These are phyloP conservation scores for Scleroderma bovista DNA, from an alignment of 768 basidiomycete genomes.

Conservation along the genomic window DNA sequence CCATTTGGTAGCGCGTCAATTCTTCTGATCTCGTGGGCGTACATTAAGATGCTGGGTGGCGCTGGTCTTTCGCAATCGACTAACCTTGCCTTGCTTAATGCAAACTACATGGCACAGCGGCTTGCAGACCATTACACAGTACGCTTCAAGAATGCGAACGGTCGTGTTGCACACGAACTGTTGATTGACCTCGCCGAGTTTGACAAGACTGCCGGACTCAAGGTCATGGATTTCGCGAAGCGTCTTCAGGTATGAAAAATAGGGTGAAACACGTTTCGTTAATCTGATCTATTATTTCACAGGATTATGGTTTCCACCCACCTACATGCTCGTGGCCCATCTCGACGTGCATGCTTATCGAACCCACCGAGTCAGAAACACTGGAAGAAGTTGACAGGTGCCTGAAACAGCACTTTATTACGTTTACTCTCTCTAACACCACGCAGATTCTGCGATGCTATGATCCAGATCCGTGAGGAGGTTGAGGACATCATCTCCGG, in stretches of 20 bases:
- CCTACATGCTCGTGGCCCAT: constrained; percentile 99
- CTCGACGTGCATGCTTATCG: constrained; percentile 94
- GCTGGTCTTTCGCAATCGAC: constrained; percentile 81
- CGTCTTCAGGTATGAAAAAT: constrained; percentile 69
- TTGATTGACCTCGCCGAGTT: constrained; percentile 95
- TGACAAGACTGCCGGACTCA: constrained; percentile 81
- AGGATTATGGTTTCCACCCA: constrained; percentile 93
- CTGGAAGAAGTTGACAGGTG: constrained; percentile 88
- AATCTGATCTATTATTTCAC: neutral
- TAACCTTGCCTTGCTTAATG: constrained; percentile 84
- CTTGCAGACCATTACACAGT: constrained; percentile 81
- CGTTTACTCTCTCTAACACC: neutral
- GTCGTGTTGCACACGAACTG: constrained; percentile 92
- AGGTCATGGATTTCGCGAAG: constrained; percentile 96
- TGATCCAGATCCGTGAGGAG: constrained; percentile 94
- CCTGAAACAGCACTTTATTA: constrained; percentile 6
- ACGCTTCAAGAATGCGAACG: constrained; percentile 86
- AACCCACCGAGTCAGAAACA: constrained; percentile 95
- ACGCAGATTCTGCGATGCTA: constrained; percentile 90
- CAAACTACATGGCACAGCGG: constrained; percentile 94
- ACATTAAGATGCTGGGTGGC: constrained; percentile 99
- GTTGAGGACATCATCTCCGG: constrained; percentile 83
- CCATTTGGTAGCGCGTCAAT: constrained; percentile 96
- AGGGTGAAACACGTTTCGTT: neutral
- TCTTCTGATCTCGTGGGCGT: constrained; percentile 96